A percentile compares a stretch with the other conserved stretches of the same genome.
Evolutionary conservation across 306 rosid species (phyloP).

Genomic region (Lupinus albus): DNA sequence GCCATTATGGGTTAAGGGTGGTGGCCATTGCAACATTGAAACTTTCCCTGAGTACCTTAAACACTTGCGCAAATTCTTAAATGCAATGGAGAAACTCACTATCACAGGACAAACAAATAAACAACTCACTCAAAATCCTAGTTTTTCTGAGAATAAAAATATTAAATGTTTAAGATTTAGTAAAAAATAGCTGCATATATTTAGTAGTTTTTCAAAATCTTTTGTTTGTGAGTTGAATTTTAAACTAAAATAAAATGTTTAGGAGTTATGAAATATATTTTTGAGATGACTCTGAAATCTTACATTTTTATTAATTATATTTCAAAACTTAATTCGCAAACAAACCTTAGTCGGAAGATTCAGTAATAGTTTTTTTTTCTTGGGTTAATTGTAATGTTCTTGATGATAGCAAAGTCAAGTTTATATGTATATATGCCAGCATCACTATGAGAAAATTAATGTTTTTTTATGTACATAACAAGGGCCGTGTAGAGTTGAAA

Average conservation of each 20-base stretch:
- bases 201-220: too few species aligned
- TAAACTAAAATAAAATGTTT: too few species aligned
- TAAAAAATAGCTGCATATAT: slow-evolving; percentile 41
- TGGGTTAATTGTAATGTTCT: slow-evolving; percentile 7
- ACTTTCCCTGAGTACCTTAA: slow-evolving; percentile 72
- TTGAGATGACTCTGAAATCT: too few species aligned
- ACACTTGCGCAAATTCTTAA: slow-evolving; percentile 70
- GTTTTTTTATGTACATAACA: not conserved
- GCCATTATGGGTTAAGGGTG: slow-evolving; percentile 82
- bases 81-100: slow-evolving; percentile 67
- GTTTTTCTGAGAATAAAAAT: slow-evolving; percentile 54
- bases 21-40: slow-evolving; percentile 84
- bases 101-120: slow-evolving; percentile 36
- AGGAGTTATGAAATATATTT: too few species aligned
- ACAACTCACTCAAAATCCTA: slow-evolving; percentile 51
- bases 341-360: too few species aligned
- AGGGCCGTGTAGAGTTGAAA: too few species aligned
- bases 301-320: too few species aligned
- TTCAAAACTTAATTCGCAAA: too few species aligned
- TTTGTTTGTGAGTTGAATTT: too few species aligned
- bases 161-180: slow-evolving; percentile 72
- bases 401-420: slow-evolving; percentile 38
- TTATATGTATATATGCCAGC: slow-evolving; percentile 29
- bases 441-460: slow-evolving; percentile 19
- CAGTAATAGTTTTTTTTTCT: too few species aligned